Base-by-base conservation (phyloP, 176 grass and related monocot genomes). In the Bothriochloa decipiens region DNA sequence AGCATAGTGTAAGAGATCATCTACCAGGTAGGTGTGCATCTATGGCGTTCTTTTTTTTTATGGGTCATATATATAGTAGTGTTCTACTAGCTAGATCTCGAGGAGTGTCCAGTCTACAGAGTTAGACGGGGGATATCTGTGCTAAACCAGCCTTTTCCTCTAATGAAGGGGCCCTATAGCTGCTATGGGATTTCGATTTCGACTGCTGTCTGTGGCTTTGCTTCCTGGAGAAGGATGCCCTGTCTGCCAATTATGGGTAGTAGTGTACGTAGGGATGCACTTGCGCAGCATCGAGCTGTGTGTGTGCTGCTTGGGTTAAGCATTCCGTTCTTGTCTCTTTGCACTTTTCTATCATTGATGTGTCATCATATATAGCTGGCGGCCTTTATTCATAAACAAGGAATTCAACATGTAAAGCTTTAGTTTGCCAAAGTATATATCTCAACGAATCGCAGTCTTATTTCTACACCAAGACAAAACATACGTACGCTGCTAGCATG, bases 211-310 rank as follows among this genome's bases (percentile, higher is more conserved):
- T 65, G 39, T 76, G 70, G 81, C 80, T 76, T 91, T 91, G 85
- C 89, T 87, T 87, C 89, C 63, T 57, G 43, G 77, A 84, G 85
- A 91, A 91, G 85, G 85, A 87, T 84, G 64, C 89, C 52, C 33
- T 84, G 76, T 76, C 89, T 81, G 68, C 70, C 81, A 84, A 76
- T 87, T 84, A 87, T 91, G 81, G 76, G 42, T 36, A 36, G 35
- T 28, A 70, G 1, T 3, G 35, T 28, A 70, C 8, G 23, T 76
- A 65, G 76, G 84, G 89, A 65, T 84, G 72, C 62, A 74, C 49
- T 82, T 68, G 74, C 79, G 29, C n/a, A 41, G 57, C 74, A 69
- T 43, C 76, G 74, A 58, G 64, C 29, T 75, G 32, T 68, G 72
- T 47, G 79, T 67, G 39, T 36, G 29, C n/a, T 72, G 76, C 50